A percentile compares a stretch with the other conserved stretches of the same genome.
Conservation (phyloP, 2,329 filamentous ascomycete species). For the Dothiorella sarmentorum region DNA sequence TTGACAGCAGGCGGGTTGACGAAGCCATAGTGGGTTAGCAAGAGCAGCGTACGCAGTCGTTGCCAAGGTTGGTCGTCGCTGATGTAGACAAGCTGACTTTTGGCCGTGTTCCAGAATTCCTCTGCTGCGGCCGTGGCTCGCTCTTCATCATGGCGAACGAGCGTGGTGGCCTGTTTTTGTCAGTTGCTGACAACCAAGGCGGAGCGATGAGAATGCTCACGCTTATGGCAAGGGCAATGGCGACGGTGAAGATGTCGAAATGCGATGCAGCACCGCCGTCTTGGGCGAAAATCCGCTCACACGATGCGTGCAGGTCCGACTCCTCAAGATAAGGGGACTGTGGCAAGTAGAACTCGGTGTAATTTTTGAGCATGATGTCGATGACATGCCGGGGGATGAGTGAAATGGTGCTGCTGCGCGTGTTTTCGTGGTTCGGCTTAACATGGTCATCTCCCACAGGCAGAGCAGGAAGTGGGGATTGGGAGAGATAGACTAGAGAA, state of each 20-base stretch:
- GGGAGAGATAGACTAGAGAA: constrained; percentile 4
- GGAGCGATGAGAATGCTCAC: too few species aligned
- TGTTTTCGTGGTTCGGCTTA: not conserved
- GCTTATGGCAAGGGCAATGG: constrained; percentile 10
- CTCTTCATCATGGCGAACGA: constrained; percentile 13
- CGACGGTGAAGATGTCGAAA: constrained; percentile 15
- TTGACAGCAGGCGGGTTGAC: constrained; percentile 11
- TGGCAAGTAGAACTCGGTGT: constrained; percentile 11
- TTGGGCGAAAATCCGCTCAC: not conserved
- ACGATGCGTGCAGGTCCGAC: not conserved
- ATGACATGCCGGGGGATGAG: constrained; percentile 16
- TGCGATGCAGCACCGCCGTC: not conserved
- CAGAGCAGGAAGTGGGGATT: not conserved
- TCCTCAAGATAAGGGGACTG: constrained; percentile 11
- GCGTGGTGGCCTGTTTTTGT: not conserved
- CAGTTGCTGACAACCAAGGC: too few species aligned
- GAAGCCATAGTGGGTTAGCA: constrained; percentile 14
- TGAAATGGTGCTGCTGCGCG: constrained; percentile 10
- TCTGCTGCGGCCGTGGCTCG: constrained; percentile 9
- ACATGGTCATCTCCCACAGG: not conserved
- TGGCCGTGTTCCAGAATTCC: constrained; percentile 18
- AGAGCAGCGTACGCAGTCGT: constrained; percentile 2
- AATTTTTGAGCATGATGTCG: constrained; percentile 18
- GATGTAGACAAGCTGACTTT: constrained; percentile 4
- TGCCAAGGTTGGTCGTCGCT: constrained; percentile 4